A percentile compares a stretch with the other conserved stretches of the same genome.
Evolutionary conservation across 2,329 filamentous ascomycete genomes (phyloP).

Genomic region (Ascochyta clinopodiicola): DNA sequence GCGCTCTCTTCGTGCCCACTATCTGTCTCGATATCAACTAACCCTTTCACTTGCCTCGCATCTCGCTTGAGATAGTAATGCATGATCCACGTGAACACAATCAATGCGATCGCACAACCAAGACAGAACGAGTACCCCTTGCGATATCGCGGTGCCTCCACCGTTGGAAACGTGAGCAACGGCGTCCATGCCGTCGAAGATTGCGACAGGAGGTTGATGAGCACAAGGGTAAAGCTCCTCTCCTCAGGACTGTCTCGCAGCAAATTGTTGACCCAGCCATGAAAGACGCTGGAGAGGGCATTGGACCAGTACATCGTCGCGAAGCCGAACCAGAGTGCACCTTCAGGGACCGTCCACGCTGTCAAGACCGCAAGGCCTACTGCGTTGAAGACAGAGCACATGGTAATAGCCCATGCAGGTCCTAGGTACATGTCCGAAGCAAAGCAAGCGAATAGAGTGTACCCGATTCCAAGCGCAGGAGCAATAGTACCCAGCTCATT

Average conservation of each 20-base stretch:
- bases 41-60: background rate
- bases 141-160: slow-evolving; percentile 10
- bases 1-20: background rate
- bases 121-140: slow-evolving; percentile 14
- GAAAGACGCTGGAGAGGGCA: slow-evolving; percentile 60
- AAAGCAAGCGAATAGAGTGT: slow-evolving; percentile 60
- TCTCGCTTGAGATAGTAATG: slow-evolving; percentile 10
- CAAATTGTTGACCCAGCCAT: slow-evolving; percentile 58
- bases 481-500: slow-evolving; percentile 60
- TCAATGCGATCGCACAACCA: slow-evolving; percentile 6
- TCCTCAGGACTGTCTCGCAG: slow-evolving; percentile 13
- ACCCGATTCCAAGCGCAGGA: slow-evolving; percentile 62
- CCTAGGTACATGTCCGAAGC: slow-evolving; percentile 60
- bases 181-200: slow-evolving; percentile 14
- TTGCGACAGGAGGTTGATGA: slow-evolving; percentile 14
- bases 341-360: slow-evolving; percentile 62
- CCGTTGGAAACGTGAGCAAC: slow-evolving; percentile 10
- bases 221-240: slow-evolving; percentile 13
- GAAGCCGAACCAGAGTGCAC: slow-evolving; percentile 60
- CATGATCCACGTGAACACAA: slow-evolving; percentile 1
- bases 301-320: slow-evolving; percentile 55
- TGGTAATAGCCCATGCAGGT: slow-evolving; percentile 60
- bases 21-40: background rate
- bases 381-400: slow-evolving; percentile 57
- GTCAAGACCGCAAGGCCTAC: slow-evolving; percentile 59